Evolutionary conservation across 352 stramenopile species (phyloP).

Genomic region (Blastocystis sp.): DNA sequence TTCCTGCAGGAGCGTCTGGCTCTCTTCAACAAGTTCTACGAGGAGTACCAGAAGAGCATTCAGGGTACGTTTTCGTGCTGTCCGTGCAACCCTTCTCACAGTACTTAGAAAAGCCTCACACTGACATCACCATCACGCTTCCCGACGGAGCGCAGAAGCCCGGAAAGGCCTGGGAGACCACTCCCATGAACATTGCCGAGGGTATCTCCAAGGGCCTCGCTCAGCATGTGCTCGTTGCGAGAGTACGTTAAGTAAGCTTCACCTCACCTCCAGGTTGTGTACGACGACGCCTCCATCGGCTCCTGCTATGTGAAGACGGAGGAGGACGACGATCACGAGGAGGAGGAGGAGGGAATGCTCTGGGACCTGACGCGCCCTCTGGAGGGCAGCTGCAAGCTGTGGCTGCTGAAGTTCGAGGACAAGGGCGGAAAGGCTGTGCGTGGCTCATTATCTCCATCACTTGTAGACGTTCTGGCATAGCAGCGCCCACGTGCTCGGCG

Average conservation of each 20-base stretch:
- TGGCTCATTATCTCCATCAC: neutral
- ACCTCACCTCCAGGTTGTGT: slow-evolving; percentile 71
- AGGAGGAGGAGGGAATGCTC: slow-evolving; percentile 78
- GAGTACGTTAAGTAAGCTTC: slow-evolving; percentile 76
- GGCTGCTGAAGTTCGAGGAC: slow-evolving; percentile 97
- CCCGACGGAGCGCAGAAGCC: slow-evolving; percentile 89
- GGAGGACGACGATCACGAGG: slow-evolving; percentile 76
- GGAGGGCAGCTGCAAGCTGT: slow-evolving; percentile 89
- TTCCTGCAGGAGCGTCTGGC: slow-evolving; percentile 79
- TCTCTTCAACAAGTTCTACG: slow-evolving; percentile 83
- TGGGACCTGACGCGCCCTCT: slow-evolving; percentile 94
- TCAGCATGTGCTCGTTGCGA: slow-evolving; percentile 85
- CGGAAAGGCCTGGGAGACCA: slow-evolving; percentile 87
- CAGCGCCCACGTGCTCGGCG: slow-evolving; percentile 90
- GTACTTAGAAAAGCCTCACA: slow-evolving; percentile 79
- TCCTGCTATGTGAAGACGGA: slow-evolving; percentile 74
- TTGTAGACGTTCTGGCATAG: slow-evolving; percentile 94
- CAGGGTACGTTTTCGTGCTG: slow-evolving; percentile 29
- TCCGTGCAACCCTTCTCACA: slow-evolving; percentile 24
- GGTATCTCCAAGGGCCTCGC: slow-evolving; percentile 89
- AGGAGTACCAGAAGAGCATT: slow-evolving; percentile 75
- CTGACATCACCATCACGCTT: slow-evolving; percentile 90
- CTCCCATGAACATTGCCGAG: slow-evolving; percentile 90
- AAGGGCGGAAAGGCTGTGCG: slow-evolving; percentile 81
- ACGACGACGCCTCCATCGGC: slow-evolving; percentile 77